Conservation (phyloP, 129 eudicot species). For the Cynara cardunculus region DNA sequence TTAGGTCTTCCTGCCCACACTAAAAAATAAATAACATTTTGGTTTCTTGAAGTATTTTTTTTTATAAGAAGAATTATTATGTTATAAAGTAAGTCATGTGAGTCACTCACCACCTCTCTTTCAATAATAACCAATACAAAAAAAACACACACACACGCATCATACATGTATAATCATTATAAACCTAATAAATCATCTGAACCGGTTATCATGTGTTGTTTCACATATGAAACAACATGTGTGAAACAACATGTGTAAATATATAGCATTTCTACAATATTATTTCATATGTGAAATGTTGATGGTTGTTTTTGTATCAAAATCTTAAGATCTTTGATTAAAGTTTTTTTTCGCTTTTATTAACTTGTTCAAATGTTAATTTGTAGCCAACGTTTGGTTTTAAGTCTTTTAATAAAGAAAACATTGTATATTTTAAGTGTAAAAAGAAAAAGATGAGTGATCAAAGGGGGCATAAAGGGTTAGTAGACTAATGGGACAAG, state of each 20-base stretch:
- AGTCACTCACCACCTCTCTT: background rate
- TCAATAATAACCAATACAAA: background rate
- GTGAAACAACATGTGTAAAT: too few species aligned
- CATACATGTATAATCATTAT: too few species aligned
- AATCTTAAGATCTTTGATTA: background rate
- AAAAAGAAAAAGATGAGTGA: background rate
- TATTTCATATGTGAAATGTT: too few species aligned
- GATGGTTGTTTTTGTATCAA: background rate
- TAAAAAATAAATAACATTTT: background rate
- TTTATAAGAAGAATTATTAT: background rate
- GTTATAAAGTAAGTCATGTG: conserved; percentile 18
- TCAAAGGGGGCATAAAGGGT: background rate
- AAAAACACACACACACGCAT: background rate
- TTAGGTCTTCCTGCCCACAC: conserved; percentile 31
- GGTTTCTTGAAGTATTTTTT: background rate
- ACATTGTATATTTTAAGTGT: background rate
- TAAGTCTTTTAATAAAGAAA: background rate
- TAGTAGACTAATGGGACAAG: background rate
- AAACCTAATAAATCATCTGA: too few species aligned
- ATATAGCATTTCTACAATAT: too few species aligned
- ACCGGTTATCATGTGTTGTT: too few species aligned
- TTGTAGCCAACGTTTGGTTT: background rate
- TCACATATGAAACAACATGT: too few species aligned
- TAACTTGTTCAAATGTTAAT: background rate
- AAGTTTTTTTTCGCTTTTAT: background rate